These are phyloP conservation scores for Metschnikowia reukaufii DNA, from an alignment of 805 yeast genomes.

Conservation along the genomic window DNA sequence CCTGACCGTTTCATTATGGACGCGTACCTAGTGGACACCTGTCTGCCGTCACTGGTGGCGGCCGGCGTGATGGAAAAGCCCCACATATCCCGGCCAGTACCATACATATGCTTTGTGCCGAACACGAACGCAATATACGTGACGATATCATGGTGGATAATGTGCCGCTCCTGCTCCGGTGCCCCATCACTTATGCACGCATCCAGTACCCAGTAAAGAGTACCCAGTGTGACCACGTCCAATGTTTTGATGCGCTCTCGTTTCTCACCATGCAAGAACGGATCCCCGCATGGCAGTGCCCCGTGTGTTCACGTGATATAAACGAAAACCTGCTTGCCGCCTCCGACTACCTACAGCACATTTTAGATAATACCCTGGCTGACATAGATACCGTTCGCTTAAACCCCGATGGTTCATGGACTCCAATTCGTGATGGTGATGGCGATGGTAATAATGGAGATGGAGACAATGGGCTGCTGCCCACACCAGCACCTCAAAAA, in stretches of 20 bases:
- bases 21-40: constrained; percentile 56
- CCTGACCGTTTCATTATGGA: constrained; percentile 50
- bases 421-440: constrained; percentile 25
- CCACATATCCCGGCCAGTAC: constrained; percentile 59
- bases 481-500: no score
- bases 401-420: constrained; percentile 75
- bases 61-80: constrained; percentile 40
- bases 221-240: constrained; percentile 70
- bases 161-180: constrained; percentile 64
- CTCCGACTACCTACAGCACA: constrained; percentile 70
- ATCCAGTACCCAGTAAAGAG: constrained; percentile 75
- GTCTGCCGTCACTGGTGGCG: no score
- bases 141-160: constrained; percentile 72
- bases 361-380: constrained; percentile 52
- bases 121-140: constrained; percentile 47
- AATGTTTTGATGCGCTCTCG: constrained; percentile 82
- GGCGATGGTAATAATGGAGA: neutral
- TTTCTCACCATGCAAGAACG: constrained; percentile 75
- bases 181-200: constrained; percentile 74
- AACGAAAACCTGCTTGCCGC: constrained; percentile 60
- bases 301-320: constrained; percentile 64
- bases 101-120: constrained; percentile 41
- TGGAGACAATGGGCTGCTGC: no score
- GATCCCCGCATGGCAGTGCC: constrained; percentile 86
- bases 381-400: constrained; percentile 68